phyloP scores from a whole-genome alignment of 495 filamentous ascomycete genomes.

The Cenococcum geophilum region DNA sequence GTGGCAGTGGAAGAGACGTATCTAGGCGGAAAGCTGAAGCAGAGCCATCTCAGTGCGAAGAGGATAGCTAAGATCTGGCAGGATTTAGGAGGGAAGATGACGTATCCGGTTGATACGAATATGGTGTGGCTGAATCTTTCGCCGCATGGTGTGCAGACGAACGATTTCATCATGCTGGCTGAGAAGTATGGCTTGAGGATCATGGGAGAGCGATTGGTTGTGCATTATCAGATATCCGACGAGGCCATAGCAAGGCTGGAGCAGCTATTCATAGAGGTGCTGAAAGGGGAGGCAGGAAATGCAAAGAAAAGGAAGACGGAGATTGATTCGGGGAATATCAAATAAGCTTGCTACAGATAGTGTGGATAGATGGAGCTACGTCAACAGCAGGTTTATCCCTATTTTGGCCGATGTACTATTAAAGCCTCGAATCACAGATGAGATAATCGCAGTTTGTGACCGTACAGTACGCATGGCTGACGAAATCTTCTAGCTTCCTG shows the following conservation, averaged over 20 bases:
- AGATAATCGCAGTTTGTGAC: no score
- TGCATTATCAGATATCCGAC: slow-evolving; percentile 59
- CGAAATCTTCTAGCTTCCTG: no score
- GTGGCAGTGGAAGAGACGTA: slow-evolving; percentile 66
- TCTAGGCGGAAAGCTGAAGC: slow-evolving; percentile 56
- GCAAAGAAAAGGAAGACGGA: slow-evolving; percentile 6
- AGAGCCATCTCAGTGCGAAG: slow-evolving; percentile 60
- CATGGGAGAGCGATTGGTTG: slow-evolving; percentile 50
- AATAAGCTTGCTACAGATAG: neutral
- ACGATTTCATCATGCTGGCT: slow-evolving; percentile 46
- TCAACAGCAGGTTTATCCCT: no score
- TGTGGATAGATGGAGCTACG: no score
- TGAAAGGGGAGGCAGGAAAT: slow-evolving; percentile 19
- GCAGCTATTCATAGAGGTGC: slow-evolving; percentile 31
- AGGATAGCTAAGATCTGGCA: slow-evolving; percentile 48
- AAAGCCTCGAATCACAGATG: no score
- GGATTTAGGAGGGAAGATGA: slow-evolving; percentile 53
- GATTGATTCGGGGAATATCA: neutral
- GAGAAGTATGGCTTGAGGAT: slow-evolving; percentile 51
- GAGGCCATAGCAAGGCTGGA: slow-evolving; percentile 48
- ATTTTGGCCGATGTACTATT: no score
- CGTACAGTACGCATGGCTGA: no score
- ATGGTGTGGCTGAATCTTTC: slow-evolving; percentile 89
- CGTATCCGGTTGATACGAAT: slow-evolving; percentile 72
- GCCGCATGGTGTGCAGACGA: slow-evolving; percentile 39